Base-by-base conservation (phyloP, 208 protist genomes). In the Trypanosoma theileri region DNA sequence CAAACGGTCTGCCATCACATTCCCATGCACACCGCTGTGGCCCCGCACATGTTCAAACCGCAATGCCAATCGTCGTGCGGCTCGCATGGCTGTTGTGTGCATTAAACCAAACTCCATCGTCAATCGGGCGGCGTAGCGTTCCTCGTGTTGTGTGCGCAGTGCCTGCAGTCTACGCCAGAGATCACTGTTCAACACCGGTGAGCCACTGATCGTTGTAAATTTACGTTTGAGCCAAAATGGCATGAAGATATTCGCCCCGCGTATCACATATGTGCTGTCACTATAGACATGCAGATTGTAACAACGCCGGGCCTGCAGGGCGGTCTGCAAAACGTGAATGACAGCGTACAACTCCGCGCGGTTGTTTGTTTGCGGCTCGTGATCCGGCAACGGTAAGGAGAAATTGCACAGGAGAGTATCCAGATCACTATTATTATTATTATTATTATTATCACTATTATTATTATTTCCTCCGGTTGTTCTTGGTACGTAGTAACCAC, bases 301-400 rank as follows among this genome's bases (percentile, higher is more conserved):
- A 59, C 87, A 80, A 17, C 67, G 75, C 48, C 54, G 71, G 13
- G 69, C 77, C 42, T 88, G 75, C 8, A 67, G 28, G 24, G 65
- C 68, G 42, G 78, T 80, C 21, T 79, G 70, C n/a, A 96, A 56
- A n/a, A 77, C 81, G 63, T 92, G 82, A 26, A 93, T 82, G n/a
- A 91, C 77, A 0, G 88, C 91, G 14, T 76, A 71, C 52, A 96
- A 60, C 79, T 96, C 87, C 17, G 75, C 91, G 13, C 91, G 74
- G 69, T 96, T 93, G 77, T 96, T 96, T 28, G 91, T 93, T 61
- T 96, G 91, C 19, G 69, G 26, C 73, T 93, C 85, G 4, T 71
- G 40, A 28, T 35, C 50, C 4, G 79, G 74, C 46, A 96, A 72
- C 8, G 87, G 72, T 11, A 77, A 45, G 14, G 88, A 77, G 66